These are phyloP conservation scores for Nyctanthes arbortristis DNA, from an alignment of 257 asterid genomes.

Conservation along the genomic window DNA sequence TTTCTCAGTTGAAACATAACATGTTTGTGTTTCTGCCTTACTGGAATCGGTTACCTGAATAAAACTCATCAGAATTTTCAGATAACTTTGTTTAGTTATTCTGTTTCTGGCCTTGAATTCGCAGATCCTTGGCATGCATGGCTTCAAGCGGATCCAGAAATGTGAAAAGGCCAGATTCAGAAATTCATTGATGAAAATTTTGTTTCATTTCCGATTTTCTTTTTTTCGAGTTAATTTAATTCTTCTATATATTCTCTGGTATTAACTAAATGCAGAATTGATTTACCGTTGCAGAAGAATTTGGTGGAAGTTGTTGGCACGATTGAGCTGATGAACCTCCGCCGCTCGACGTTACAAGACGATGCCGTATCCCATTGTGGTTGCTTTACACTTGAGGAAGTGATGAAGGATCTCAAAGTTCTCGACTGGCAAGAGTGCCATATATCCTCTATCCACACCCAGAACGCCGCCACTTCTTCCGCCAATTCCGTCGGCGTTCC, in stretches of 20 bases:
- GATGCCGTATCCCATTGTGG: conserved; percentile 45
- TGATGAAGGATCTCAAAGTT: conserved; percentile 44
- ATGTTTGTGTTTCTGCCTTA: background rate
- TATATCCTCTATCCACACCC: conserved; percentile 55
- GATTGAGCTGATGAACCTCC: conserved; percentile 51
- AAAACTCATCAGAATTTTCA: background rate
- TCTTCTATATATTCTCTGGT: background rate
- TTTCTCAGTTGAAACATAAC: background rate
- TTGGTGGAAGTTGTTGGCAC: conserved; percentile 43
- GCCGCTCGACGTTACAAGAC: conserved; percentile 55
- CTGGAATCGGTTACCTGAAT: background rate
- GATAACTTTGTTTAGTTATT: conserved; percentile 11
- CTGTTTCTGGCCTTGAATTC: background rate
- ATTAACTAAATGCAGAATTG: background rate
- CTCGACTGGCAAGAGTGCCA: conserved; percentile 77
- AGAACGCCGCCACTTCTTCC: conserved; percentile 27
- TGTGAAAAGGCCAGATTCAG: conserved; percentile 27
- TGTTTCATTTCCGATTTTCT: background rate
- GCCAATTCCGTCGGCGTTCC: too few relatives aligned
- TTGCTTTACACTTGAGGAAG: conserved; percentile 40
- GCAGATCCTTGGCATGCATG: conserved; percentile 46
- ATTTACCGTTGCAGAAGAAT: conserved; percentile 32
- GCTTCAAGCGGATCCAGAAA: conserved; percentile 22
- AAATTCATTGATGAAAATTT: background rate
- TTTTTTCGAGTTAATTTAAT: background rate